phyloP scores from a whole-genome alignment of 805 yeast genomes.

The Schizosaccharomyces osmophilus region DNA sequence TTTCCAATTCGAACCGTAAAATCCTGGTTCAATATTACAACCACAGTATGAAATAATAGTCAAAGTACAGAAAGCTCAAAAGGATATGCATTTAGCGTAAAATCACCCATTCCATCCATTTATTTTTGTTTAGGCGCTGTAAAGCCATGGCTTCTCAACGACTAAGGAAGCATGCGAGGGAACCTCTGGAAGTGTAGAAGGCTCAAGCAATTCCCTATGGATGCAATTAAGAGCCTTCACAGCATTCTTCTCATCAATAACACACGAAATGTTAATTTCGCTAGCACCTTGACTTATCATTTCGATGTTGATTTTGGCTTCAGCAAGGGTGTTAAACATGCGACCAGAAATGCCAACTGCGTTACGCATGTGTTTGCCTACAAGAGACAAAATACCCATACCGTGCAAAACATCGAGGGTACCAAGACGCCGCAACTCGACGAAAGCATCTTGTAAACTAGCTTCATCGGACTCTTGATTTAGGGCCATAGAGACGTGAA shows the following conservation, averaged over 20 bases:
- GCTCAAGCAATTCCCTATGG: slow-evolving; percentile 43
- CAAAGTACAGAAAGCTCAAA: too few relatives aligned
- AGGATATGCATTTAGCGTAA: too few relatives aligned
- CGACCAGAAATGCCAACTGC: slow-evolving; percentile 90
- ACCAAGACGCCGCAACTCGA: slow-evolving; percentile 59
- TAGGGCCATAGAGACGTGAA: slow-evolving; percentile 93
- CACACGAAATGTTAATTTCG: slow-evolving; percentile 90
- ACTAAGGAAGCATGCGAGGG: not conserved
- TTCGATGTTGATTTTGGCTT: slow-evolving; percentile 76
- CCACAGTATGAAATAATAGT: too few relatives aligned
- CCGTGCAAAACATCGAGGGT: slow-evolving; percentile 68
- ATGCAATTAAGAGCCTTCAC: slow-evolving; percentile 66
- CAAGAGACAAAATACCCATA: slow-evolving; percentile 78
- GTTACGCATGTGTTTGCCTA: slow-evolving; percentile 93
- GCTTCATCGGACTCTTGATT: slow-evolving; percentile 42
- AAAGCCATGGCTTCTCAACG: slow-evolving; percentile 1
- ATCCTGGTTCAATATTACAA: too few relatives aligned
- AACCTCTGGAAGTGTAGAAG: not conserved
- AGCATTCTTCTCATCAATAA: slow-evolving; percentile 61
- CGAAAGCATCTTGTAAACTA: slow-evolving; percentile 44
- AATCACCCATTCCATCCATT: too few relatives aligned
- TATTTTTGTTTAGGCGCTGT: not conserved
- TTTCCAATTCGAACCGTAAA: too few relatives aligned
- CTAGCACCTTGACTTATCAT: slow-evolving; percentile 98
- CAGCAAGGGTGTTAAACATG: slow-evolving; percentile 85